These are phyloP conservation scores for Teratosphaeria nubilosa DNA, from an alignment of 2,329 filamentous ascomycete species.

Conservation along the genomic window DNA sequence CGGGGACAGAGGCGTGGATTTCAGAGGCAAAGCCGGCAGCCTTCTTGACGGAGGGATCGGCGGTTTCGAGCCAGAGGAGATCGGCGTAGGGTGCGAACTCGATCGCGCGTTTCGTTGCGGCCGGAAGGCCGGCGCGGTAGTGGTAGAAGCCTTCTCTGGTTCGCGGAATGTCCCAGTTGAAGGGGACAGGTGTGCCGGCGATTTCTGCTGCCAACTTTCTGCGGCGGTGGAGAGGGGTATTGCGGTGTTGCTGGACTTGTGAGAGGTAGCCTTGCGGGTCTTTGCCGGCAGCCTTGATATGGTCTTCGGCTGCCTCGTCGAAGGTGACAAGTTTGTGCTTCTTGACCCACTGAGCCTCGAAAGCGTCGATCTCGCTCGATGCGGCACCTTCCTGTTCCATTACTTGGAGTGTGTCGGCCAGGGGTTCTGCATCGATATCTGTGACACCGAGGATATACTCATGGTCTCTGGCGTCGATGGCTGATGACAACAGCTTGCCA, in stretches of 20 bases:
- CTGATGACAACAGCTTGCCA: constrained; percentile 78
- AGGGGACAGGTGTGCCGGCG: constrained; percentile 57
- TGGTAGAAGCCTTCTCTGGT: constrained; percentile 93
- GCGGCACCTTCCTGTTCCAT: constrained; percentile 77
- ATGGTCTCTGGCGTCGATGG: constrained; percentile 88
- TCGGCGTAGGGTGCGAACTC: constrained; percentile 89
- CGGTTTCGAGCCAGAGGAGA: constrained; percentile 94
- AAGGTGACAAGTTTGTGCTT: constrained; percentile 76
- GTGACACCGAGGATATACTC: constrained; percentile 89
- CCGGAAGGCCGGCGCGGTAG: constrained; percentile 70
- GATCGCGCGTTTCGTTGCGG: constrained; percentile 86
- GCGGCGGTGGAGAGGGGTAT: constrained; percentile 70
- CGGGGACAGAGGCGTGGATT: constrained; percentile 59
- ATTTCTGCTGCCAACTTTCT: constrained; percentile 60
- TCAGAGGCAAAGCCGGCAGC: constrained; percentile 64
- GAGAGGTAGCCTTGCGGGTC: constrained; percentile 18
- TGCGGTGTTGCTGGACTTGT: constrained; percentile 43
- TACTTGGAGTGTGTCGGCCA: constrained; percentile 78
- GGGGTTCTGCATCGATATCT: constrained; percentile 60
- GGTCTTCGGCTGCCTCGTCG: constrained; percentile 57
- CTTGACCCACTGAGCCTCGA: constrained; percentile 83
- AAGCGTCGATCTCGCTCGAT: constrained; percentile 72
- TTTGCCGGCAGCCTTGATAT: constrained; percentile 25
- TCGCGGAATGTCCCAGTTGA: constrained; percentile 83
- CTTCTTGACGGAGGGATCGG: constrained; percentile 71